These are phyloP conservation scores for Rhizoclosmatium globosum DNA, from an alignment of 192 early-diverging fungal genomes.

Conservation along the genomic window DNA sequence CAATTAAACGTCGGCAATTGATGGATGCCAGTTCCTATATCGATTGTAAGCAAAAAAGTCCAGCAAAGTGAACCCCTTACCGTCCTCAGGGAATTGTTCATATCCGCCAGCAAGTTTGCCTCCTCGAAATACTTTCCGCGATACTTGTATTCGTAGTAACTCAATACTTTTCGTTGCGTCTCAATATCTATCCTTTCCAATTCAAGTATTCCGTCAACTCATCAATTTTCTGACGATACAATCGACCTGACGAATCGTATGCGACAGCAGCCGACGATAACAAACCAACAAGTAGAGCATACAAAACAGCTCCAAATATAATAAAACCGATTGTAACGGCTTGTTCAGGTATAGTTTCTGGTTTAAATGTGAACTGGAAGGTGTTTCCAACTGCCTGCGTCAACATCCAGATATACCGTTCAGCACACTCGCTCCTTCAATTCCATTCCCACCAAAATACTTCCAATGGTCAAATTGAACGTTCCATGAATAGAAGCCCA, in stretches of 20 bases:
- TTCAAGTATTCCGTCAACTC: constrained; percentile 10
- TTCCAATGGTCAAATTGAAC: constrained; percentile 7
- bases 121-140: constrained; percentile 45
- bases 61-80: background rate
- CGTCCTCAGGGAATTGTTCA: constrained; percentile 35
- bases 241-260: background rate
- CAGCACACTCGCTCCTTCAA: background rate
- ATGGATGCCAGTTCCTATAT: constrained; percentile 41
- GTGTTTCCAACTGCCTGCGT: background rate
- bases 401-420: constrained; percentile 2
- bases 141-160: constrained; percentile 43
- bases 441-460: background rate
- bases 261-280: constrained; percentile 7
- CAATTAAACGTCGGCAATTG: constrained; percentile 41
- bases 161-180: constrained; percentile 27
- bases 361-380: background rate
- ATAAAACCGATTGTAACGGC: background rate
- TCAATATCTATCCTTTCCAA: constrained; percentile 1
- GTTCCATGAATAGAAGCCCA: background rate
- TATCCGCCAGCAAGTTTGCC: constrained; percentile 24
- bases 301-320: constrained; percentile 6
- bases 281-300: constrained; percentile 7
- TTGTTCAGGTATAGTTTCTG: background rate
- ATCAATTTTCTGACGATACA: constrained; percentile 16
- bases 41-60: background rate